A percentile compares a stretch with the other conserved stretches of the same genome.
Evolutionary conservation across 345 rosid genomes (phyloP).

Genomic region (Sonneratia alba): DNA sequence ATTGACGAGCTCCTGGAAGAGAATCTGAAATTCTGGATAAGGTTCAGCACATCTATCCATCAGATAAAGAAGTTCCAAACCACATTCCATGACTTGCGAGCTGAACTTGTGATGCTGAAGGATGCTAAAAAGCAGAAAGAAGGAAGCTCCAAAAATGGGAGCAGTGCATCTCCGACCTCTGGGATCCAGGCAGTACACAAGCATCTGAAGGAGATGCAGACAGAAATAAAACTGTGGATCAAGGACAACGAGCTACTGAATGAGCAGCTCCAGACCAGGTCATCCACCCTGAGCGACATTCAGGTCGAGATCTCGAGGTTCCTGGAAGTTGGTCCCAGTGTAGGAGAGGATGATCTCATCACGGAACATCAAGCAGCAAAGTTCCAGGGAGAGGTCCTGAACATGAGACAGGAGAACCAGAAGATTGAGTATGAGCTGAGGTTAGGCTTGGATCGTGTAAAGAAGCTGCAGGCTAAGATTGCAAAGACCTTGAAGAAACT

Average conservation of each 20-base stretch:
- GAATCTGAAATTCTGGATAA: slow-evolving; percentile 89
- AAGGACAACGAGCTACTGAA: slow-evolving; percentile 56
- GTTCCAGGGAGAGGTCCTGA: slow-evolving; percentile 73
- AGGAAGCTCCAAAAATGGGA: slow-evolving; percentile 17
- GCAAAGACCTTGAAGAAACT: slow-evolving; percentile 38
- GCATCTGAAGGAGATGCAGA: slow-evolving; percentile 65
- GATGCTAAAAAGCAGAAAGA: slow-evolving; percentile 20
- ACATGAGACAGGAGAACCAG: slow-evolving; percentile 83
- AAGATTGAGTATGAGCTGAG: slow-evolving; percentile 54
- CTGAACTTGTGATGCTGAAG: slow-evolving; percentile 37
- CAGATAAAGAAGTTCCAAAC: slow-evolving; percentile 63
- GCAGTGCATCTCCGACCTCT: slow-evolving; percentile 17
- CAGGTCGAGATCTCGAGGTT: slow-evolving; percentile 57
- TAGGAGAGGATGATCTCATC: slow-evolving; percentile 25
- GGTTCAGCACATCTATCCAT: slow-evolving; percentile 71
- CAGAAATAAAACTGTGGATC: slow-evolving; percentile 66
- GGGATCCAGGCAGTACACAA: slow-evolving; percentile 61
- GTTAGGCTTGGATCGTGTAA: slow-evolving; percentile 47
- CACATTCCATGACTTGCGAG: slow-evolving; percentile 48
- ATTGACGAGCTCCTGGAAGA: slow-evolving; percentile 75
- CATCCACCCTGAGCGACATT: slow-evolving; percentile 40
- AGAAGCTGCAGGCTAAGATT: slow-evolving; percentile 31
- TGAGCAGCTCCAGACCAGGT: slow-evolving; percentile 60
- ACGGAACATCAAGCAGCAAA: slow-evolving; percentile 60
- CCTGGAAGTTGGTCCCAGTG: slow-evolving; percentile 12